Evolutionary conservation across 2,329 filamentous ascomycete genomes (phyloP).

Genomic region (Pyricularia grisea): DNA sequence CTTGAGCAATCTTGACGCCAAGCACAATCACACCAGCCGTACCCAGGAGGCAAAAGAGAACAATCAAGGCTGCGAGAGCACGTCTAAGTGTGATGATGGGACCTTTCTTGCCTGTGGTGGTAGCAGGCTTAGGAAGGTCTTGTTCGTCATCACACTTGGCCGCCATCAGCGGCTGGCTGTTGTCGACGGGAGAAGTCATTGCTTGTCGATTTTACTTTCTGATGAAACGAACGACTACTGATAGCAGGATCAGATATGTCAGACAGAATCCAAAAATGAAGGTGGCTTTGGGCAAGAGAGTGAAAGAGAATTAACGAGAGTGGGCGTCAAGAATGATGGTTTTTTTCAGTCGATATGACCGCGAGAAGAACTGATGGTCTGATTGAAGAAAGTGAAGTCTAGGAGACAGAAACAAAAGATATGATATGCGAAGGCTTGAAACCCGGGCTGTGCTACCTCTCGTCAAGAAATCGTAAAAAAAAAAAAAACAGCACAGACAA

Average conservation of each 20-base stretch:
- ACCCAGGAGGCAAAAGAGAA: background rate
- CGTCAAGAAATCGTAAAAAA: background rate
- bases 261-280: background rate
- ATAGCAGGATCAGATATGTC: background rate
- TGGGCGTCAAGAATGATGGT: background rate
- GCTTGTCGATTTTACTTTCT: background rate
- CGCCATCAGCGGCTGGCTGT: background rate
- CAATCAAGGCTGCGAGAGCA: background rate
- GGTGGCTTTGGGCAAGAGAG: background rate
- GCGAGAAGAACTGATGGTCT: background rate
- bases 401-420: background rate
- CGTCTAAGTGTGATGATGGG: background rate
- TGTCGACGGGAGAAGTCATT: background rate
- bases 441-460: background rate
- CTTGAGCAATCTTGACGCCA: background rate
- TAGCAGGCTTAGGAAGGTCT: background rate
- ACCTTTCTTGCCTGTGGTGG: background rate
- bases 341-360: background rate
- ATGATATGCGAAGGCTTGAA: background rate
- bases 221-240: background rate
- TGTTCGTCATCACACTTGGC: background rate
- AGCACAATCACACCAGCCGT: background rate
- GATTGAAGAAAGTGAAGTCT: background rate
- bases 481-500: background rate
- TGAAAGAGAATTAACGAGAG: background rate